Base-by-base conservation (phyloP, 2,329 filamentous ascomycete species). In the Ascochyta rabiei region DNA sequence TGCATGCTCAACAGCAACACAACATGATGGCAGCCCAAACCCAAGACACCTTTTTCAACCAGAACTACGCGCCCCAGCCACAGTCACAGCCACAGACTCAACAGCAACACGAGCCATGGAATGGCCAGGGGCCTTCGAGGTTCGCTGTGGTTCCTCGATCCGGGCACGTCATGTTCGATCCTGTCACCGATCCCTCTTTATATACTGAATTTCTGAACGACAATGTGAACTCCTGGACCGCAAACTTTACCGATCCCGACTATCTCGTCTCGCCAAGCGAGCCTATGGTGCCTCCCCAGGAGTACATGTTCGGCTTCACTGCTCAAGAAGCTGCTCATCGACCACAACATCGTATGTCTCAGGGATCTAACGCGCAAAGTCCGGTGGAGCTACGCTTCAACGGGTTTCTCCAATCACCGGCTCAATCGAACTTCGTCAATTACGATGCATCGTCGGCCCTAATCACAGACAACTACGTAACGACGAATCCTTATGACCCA, bases 41-140 rank as follows among this genome's bases (percentile, higher is more conserved):
- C 7, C 68, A 63, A 16, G 58, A 61, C 30, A 59, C 54, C 21
- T 56, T 59, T 2, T 67, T 57, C 41, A 38, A 58, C n/a, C 61
- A 64, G 10, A 62, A 58, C 16, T 73, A 68, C 35, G 63, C 66
- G 3, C 58, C 45, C 18, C 30, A 45, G 10, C 15, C 30, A 19
- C 35, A 46, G 12, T 40, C 12, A 18, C 41, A 34, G 13, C 44
- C 8, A 28, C 41, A 34, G 15, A 1, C 35, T 23, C 69, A 72
- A 23, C 21, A 23, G 21, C 65, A 60, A 19, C 67, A 71, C 26
- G 69, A 69, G 34, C 69, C 70, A 35, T 75, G 72, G 72, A 72
- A 56, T 41, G 61, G 66, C 31, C 62, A 71, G 57, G 62, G 61
- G 9, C 70, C 68, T 38, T 61, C 59, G 16, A 63, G 67, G 30